Evolutionary conservation across 2,329 filamentous ascomycete genomes (phyloP).

Genomic region (Fusarium scirpi): DNA sequence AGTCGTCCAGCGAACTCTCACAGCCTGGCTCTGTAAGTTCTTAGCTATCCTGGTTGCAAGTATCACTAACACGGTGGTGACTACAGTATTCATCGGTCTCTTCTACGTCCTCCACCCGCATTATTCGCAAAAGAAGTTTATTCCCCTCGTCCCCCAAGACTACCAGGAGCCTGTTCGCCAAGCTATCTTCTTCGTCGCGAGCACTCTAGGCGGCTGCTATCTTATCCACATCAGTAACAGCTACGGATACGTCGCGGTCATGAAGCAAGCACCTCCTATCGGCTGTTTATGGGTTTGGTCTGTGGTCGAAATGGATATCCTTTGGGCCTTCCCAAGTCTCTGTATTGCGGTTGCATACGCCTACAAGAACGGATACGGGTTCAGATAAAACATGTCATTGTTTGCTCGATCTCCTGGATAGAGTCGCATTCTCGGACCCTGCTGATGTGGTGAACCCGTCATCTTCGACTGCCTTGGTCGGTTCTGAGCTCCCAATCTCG

Average conservation of each 20-base stretch:
- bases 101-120: slow-evolving; percentile 70
- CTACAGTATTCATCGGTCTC: slow-evolving; percentile 65
- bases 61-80: slow-evolving; percentile 1
- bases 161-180: slow-evolving; percentile 66
- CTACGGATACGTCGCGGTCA: slow-evolving; percentile 84
- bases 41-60: background rate
- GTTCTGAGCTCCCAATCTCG: slow-evolving; percentile 21
- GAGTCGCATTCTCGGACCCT: slow-evolving; percentile 5
- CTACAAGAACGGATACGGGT: slow-evolving; percentile 62
- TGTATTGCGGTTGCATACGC: slow-evolving; percentile 59
- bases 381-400: slow-evolving; percentile 45
- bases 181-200: slow-evolving; percentile 71
- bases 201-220: slow-evolving; percentile 77
- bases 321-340: slow-evolving; percentile 71
- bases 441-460: slow-evolving; percentile 10
- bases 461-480: slow-evolving; percentile 14
- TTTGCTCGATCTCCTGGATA: background rate
- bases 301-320: slow-evolving; percentile 84
- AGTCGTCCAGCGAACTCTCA: slow-evolving; percentile 64
- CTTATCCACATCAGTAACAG: slow-evolving; percentile 85
- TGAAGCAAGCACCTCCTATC: slow-evolving; percentile 91
- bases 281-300: slow-evolving; percentile 95
- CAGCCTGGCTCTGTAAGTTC: slow-evolving; percentile 64
- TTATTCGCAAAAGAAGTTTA: slow-evolving; percentile 59
- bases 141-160: slow-evolving; percentile 62